Evolutionary conservation across 768 basidiomycete species (phyloP), one percentile per base, ranked within the genome.

Genomic region (Auriscalpium orientale): DNA sequence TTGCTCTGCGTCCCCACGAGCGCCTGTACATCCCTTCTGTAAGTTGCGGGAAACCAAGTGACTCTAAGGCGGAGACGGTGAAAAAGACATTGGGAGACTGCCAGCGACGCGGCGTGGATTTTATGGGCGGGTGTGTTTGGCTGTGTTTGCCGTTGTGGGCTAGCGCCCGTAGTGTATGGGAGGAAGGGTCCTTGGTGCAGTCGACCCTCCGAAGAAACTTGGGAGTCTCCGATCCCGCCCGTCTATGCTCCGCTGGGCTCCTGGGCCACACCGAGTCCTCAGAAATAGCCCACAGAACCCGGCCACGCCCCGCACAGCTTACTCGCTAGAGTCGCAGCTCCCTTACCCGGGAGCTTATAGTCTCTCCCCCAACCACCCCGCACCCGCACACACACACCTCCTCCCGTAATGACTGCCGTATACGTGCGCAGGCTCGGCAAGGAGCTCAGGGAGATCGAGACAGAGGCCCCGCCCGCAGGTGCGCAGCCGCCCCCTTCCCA

Each of bases 11-110:
- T 65, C 64, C 34, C 64, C 61, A 46, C 64, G 64, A 65, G 64
- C 64, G 61, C 64, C 58, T 65, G 64, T 34, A 56, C 44, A 46
- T 58, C 64, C 64, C 58, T 55, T 40, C 51, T 53, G 33, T n/a
- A n/a, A 49, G 22, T 5, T 53, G 15, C 36, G 56, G 64, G 64
- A 62, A 56, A 50, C 46, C 64, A 65, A 64, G 64, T 65, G 64
- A 65, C 64, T 65, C 64, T 65, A 65, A 58, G 28, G 64, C 64
- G 46, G 61, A 36, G 64, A 65, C 60, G 57, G 38, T 57, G 57
- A 36, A 49, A 45, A 53, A 43, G 56, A 56, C 49, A 61, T 54
- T 52, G 52, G 12, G 18, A 15, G 22, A n/a, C 49, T 13, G 4
- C 11, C 15, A 6, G 13, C 46, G 22, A 37, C 40, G 2, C 2